Evolutionary conservation across 768 basidiomycete species (phyloP).

Genomic region (Mycena pura): DNA sequence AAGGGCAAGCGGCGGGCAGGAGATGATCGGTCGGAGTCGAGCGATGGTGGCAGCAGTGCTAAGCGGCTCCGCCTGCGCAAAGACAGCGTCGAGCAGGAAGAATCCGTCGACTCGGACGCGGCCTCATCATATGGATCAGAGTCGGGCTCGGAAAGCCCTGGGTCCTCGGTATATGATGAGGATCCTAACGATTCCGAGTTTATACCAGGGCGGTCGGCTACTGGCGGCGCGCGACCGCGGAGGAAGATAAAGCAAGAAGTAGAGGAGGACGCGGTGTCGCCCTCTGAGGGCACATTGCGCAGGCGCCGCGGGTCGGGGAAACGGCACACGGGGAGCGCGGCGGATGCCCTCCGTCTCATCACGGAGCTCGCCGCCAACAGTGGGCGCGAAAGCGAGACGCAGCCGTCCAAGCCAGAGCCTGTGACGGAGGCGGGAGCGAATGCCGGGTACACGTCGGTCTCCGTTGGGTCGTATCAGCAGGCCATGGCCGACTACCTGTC

Average conservation of each 20-base stretch:
- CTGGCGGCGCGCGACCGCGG: not conserved
- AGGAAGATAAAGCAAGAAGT: not conserved
- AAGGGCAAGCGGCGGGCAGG: not conserved
- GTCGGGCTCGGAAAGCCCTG: not conserved
- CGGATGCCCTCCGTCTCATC: conserved; percentile 17
- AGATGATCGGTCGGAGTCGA: not conserved
- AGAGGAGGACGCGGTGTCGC: not conserved
- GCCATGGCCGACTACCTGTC: no score
- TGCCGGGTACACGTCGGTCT: not conserved
- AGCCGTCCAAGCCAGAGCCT: not conserved
- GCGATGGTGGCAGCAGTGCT: not conserved
- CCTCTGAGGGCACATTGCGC: not conserved
- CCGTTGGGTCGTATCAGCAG: not conserved
- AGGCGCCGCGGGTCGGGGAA: not conserved
- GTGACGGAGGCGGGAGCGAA: not conserved
- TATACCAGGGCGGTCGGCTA: not conserved
- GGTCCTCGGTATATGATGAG: not conserved
- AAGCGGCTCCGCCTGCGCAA: conserved; percentile 5
- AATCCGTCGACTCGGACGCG: not conserved
- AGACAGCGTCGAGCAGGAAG: not conserved
- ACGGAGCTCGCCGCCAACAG: conserved; percentile 13
- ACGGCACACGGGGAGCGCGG: conserved; percentile 24
- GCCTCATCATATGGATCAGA: not conserved
- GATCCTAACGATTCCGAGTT: conserved; percentile 1
- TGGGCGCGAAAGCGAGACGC: not conserved